phyloP scores from a whole-genome alignment of 73 alveolate genomes.

The Paramecium sexaurelia region DNA sequence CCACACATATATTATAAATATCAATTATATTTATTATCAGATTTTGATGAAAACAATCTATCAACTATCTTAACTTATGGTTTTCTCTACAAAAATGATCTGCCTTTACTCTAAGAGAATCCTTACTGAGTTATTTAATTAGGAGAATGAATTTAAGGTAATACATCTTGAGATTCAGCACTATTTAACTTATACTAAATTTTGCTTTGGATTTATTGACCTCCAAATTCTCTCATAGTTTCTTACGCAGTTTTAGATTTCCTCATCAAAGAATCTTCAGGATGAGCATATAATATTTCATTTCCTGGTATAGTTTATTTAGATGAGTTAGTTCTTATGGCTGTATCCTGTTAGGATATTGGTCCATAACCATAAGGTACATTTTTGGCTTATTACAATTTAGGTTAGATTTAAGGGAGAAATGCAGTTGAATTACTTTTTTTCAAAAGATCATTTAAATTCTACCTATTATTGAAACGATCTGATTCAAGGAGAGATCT shows the following conservation, averaged over 20 bases:
- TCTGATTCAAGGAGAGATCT: neutral
- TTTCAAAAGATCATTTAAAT: neutral
- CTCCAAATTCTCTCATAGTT: slow-evolving; percentile 27
- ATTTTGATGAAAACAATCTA: slow-evolving; percentile 45
- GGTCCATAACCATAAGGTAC: slow-evolving; percentile 40
- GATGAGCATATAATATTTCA: neutral
- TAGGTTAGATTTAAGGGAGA: slow-evolving; percentile 15
- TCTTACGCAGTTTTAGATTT: slow-evolving; percentile 41
- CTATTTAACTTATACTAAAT: neutral
- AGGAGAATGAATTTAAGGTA: slow-evolving; percentile 21
- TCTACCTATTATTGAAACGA: neutral
- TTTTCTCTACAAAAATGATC: slow-evolving; percentile 25
- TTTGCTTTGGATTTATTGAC: neutral
- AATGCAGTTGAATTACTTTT: slow-evolving; percentile 31
- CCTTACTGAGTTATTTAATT: neutral
- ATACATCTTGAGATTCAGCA: slow-evolving; percentile 19
- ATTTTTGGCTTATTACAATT: neutral
- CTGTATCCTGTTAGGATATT: slow-evolving; percentile 2
- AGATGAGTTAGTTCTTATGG: neutral
- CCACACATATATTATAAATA: neutral
- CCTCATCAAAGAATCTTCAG: slow-evolving; percentile 34
- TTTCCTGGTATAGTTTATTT: slow-evolving; percentile 13
- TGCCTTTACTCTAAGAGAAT: slow-evolving; percentile 22
- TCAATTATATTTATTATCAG: slow-evolving; percentile 46
- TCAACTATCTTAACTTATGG: slow-evolving; percentile 18